Percentiles rank a stretch among this genome's conserved stretches.
These are phyloP conservation scores for Suillus weaverae DNA, from an alignment of 768 basidiomycete species.

Conservation along the genomic window DNA sequence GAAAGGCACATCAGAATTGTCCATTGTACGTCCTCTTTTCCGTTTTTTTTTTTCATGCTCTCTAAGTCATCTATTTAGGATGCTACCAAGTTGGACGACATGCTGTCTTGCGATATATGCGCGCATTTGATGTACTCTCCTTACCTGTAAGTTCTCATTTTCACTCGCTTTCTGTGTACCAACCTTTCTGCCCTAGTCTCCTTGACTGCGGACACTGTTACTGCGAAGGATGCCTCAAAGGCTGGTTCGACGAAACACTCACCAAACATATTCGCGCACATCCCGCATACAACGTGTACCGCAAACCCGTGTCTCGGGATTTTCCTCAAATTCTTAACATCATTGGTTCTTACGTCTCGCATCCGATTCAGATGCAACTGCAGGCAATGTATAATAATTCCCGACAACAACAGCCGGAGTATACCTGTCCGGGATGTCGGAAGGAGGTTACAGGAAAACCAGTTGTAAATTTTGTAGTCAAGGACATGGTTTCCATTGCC, in stretches of 20 bases:
- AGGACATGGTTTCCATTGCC: constrained; percentile 53
- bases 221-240: constrained; percentile 59
- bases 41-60: not conserved
- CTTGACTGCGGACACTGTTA: constrained; percentile 70
- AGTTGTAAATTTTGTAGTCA: constrained; percentile 61
- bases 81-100: constrained; percentile 49
- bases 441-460: constrained; percentile 49
- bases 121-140: constrained; percentile 64
- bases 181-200: constrained; percentile 40
- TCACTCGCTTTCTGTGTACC: constrained; percentile 3
- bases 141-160: constrained; percentile 48
- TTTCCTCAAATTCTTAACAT: constrained; percentile 18
- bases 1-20: not conserved
- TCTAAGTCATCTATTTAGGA: constrained; percentile 32
- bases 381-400: constrained; percentile 20
- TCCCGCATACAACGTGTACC: constrained; percentile 44
- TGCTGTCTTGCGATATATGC: constrained; percentile 65
- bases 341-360: constrained; percentile 7
- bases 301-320: constrained; percentile 18
- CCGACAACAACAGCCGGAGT: constrained; percentile 44
- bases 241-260: constrained; percentile 51
- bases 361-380: constrained; percentile 19
- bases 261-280: constrained; percentile 47
- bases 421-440: constrained; percentile 71
- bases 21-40: not conserved